Conservation (phyloP, 495 filamentous ascomycete genomes). For the Haplographium delicatum region DNA sequence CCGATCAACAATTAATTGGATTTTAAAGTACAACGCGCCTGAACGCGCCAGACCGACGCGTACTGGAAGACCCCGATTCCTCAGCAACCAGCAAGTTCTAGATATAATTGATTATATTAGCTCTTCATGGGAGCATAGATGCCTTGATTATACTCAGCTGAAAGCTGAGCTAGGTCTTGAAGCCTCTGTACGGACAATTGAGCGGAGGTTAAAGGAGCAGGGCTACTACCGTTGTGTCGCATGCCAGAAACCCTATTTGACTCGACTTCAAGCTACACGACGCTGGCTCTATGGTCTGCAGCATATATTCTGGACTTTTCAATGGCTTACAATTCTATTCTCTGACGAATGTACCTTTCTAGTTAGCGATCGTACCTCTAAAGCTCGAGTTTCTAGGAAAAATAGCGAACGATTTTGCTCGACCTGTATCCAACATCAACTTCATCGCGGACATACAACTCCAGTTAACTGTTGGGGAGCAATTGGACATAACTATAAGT, state of each 20-base stretch:
- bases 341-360: not conserved
- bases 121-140: not conserved
- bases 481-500: conserved; percentile 2
- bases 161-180: not conserved
- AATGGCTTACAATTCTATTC: not conserved
- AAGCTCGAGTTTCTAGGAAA: not conserved
- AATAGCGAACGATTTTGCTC: not conserved
- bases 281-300: not conserved
- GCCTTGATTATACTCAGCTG: not conserved
- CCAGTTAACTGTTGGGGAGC: not conserved
- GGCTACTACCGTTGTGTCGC: not conserved
- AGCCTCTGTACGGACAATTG: not conserved
- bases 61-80: not conserved
- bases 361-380: not conserved
- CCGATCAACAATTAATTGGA: not conserved
- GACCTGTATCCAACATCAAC: not conserved
- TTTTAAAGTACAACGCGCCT: not conserved
- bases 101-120: not conserved
- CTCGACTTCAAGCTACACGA: not conserved
- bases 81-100: conserved; percentile 3
- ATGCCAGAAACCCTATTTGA: conserved; percentile 1
- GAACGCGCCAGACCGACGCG: not conserved
- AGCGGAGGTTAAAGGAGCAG: not conserved
- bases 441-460: conserved; percentile 3
- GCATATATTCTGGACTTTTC: not conserved